Base-by-base conservation (phyloP, 441 rosid genomes). In the Omphalea diandra region DNA sequence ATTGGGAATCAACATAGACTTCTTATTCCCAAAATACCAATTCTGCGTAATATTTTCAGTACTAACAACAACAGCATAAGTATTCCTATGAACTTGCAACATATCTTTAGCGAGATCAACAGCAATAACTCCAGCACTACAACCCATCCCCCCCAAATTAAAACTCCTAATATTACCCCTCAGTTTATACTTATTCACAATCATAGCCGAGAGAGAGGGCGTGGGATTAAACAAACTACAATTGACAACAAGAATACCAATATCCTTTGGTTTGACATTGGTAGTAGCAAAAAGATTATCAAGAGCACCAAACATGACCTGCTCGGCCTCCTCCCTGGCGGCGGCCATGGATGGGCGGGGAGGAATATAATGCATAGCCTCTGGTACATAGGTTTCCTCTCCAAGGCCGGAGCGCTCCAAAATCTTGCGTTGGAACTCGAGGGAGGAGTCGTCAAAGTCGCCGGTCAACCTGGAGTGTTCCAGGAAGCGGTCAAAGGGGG, bases 21-120 rank as follows among this genome's bases (percentile, higher is more conserved):
- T 90, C 68, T 86, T 85, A 57, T 90, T 90, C 71, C 94, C 96
- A 29, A 88, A 90, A 65, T 86, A 88, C 93, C 93, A 88, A 68
- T 90, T 90, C 80, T 90, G 96, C 46, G 91, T 88, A 7, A 90
- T 86, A 71, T 88, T 90, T 77, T 90, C 96, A 0, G 96, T 88
- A 1, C 91, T 84, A 14, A 88, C 88, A 47, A 90, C 93, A 40
- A 90, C 93, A 0, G 90, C 91, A 29, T 83, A 81, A 7, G 91
- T 88, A 33, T 84, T 90, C 79, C 87, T 70, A 60, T 85, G 85
- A 2, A 90, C 81, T 64, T 84, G 81, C 80, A 86, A 70, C 83
- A 88, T 49, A 54, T 85, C 91, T 72, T 84, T 88, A 3, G 96
- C 96, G 4, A 90, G 77, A 83, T 90, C 96, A 43, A 90, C 73